phyloP scores from a whole-genome alignment of 768 basidiomycete species.

The Lyophyllum semitale region DNA sequence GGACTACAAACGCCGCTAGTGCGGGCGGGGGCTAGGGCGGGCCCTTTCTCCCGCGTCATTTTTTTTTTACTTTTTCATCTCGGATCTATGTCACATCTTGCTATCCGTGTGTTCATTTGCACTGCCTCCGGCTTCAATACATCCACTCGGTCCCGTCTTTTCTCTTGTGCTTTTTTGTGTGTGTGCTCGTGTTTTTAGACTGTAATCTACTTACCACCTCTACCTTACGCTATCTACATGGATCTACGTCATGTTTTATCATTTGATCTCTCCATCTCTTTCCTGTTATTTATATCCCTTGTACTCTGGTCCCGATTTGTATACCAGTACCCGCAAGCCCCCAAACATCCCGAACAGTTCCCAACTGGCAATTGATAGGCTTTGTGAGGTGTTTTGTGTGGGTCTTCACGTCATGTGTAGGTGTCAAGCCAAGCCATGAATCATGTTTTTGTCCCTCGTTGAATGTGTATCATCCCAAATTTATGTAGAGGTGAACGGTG shows the following conservation, averaged over 20 bases:
- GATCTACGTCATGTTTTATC: conserved; percentile 25
- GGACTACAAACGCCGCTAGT: conserved; percentile 45
- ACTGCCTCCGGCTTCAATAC: not conserved
- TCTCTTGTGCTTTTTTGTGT: conserved; percentile 1
- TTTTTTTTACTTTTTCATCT: not conserved
- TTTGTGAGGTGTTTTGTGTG: not conserved
- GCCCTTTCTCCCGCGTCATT: not conserved
- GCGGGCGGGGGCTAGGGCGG: conserved; percentile 21
- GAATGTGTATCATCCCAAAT: too few relatives aligned
- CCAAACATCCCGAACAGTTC: not conserved
- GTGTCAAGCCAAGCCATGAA: too few relatives aligned
- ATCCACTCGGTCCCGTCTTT: not conserved
- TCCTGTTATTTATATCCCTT: conserved; percentile 31
- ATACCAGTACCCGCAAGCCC: conserved; percentile 11
- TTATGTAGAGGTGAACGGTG: not conserved
- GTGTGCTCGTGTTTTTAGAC: conserved; percentile 7
- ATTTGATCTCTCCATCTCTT: conserved; percentile 19
- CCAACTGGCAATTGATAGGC: not conserved
- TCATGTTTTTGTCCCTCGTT: too few relatives aligned
- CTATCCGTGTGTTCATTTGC: conserved; percentile 2
- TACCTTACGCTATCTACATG: conserved; percentile 30
- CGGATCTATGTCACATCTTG: conserved; percentile 2
- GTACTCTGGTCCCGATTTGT: conserved; percentile 17
- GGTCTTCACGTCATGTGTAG: too few relatives aligned
- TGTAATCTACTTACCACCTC: conserved; percentile 9